These are phyloP conservation scores for Fonsecaea nubica DNA, from an alignment of 2,329 filamentous ascomycete genomes.

Conservation along the genomic window DNA sequence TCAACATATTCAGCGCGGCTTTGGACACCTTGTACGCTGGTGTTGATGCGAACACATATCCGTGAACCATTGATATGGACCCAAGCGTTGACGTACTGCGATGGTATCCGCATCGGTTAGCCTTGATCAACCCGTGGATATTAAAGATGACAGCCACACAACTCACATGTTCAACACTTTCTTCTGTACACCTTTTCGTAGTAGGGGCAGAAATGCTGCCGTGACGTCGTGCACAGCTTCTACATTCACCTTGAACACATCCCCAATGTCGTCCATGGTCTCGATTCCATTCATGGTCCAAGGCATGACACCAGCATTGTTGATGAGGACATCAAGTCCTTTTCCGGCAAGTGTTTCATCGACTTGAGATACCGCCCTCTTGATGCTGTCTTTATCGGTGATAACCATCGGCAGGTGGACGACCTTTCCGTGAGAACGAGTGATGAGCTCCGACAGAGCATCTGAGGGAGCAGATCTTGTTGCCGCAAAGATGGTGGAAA, in stretches of 20 bases:
- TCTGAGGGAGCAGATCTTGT: constrained; percentile 46
- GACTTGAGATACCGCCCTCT: constrained; percentile 46
- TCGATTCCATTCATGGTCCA: constrained; percentile 32
- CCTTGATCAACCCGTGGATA: not conserved
- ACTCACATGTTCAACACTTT: constrained; percentile 55
- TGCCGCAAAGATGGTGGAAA: constrained; percentile 52
- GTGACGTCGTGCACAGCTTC: constrained; percentile 50
- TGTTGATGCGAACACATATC: constrained; percentile 37
- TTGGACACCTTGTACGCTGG: constrained; percentile 57
- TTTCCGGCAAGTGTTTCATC: constrained; percentile 46
- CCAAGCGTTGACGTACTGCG: constrained; percentile 49
- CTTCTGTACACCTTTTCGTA: constrained; percentile 50
- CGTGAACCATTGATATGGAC: constrained; percentile 46
- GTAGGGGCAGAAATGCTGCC: constrained; percentile 48
- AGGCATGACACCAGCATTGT: constrained; percentile 52
- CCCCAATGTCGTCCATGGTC: constrained; percentile 28
- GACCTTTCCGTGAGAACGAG: constrained; percentile 47
- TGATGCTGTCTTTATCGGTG: constrained; percentile 45
- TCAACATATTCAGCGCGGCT: constrained; percentile 57
- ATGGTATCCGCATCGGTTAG: not conserved
- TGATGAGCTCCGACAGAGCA: constrained; percentile 47
- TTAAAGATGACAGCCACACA: not conserved
- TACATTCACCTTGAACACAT: constrained; percentile 53
- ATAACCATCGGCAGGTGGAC: constrained; percentile 49
- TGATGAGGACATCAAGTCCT: constrained; percentile 56